Base-by-base conservation (phyloP, 2,329 filamentous ascomycete genomes). In the Fusarium nelsonii region DNA sequence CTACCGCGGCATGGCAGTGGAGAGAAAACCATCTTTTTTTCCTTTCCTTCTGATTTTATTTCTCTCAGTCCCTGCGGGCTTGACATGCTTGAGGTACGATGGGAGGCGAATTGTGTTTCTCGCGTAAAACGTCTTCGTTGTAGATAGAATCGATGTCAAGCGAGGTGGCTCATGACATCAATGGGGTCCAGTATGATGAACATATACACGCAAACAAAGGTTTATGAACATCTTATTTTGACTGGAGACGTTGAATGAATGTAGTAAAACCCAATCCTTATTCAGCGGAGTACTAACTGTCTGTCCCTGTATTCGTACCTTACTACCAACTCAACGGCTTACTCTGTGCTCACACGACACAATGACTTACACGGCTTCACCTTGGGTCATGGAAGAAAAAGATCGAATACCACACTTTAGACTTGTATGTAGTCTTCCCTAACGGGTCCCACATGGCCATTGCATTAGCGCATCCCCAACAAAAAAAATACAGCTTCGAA, bases 401-500 rank as follows among this genome's bases (percentile, higher is more conserved):
- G 52, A 52, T 30, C 26, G 20, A 55, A 58, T 46, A 48, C 43
- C 53, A 48, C 55, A 18, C 28, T 26, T 39, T 46, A 53, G 43
- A 45, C 48, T 60, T 40, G 10, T 32, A 51, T 40, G 10, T 32
- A 51, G 49, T 40, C 34, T 46, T 40, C 48, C 48, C 34, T 32
- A 45, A 58, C 53, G 62, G 64, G 61, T 61, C 59, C 69, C 71
- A 73, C 70, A 58, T 65, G 50, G 59, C 36, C 20, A 63, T 55
- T 72, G 69, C 70, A 68, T 74, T 74, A 74, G 73, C 70, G 73
- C 58, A 71, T 74, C 73, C 73, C 73, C 73, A 74, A 74, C 73
- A 74, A 74, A 62, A 58, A 74, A 73, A 50, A 30, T 41, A 34
- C 41, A 60, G 58, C 58, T 58, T 56, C 55, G 34, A 58, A 58